Evolutionary conservation across 371 early-diverging fungal species (phyloP), one percentile per base, ranked within the genome.

Genomic region (Apophysomyces ossiformis): DNA sequence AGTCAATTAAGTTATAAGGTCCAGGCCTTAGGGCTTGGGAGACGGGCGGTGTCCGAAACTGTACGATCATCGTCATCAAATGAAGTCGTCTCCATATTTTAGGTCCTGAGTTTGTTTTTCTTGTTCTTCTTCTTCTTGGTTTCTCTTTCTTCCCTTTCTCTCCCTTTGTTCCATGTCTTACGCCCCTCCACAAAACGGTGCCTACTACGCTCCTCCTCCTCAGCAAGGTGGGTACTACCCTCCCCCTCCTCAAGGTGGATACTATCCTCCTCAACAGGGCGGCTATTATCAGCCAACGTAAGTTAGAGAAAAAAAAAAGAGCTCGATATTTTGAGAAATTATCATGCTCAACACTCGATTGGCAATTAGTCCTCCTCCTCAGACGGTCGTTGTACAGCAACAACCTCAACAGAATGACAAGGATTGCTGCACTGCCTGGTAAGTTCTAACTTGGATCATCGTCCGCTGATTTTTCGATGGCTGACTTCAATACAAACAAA

Each of bases 351-450:
- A 13, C 1, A 21, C 4, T 6, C 37, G 9, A 18, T 36, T 36
- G 12, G 32, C 32, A 26, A 26, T 38, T 43, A 60, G 60, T 35
- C 60, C 60, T 43, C 60, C 64, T 59, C 65, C 59, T 0, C 65
- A 65, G 54, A 65, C 58, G 3, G 26, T 65, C 13, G 58, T 58
- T 32, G 65, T 58, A 1, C 65, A 65, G 47, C 59, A 65, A 18
- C 58, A 35, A 37, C 58, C 54, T 9, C 59, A 65, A 15, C 57
- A n/a, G 36, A 32, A 58, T 26, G 41, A 58, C 39, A 32, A 35
- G 58, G 46, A 32, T 46, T 65, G 65, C 59, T 58, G 60, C 50
- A 65, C 64, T 57, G 64, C 64, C 12, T 63, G 64, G 64, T 63
- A 63, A 63, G 21, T 18, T 44, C 39, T 8, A 15, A 11, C 15